Percentiles rank a stretch among this genome's conserved stretches.
Evolutionary conservation across 345 rosid species (phyloP).

Genomic region (Kernera saxatilis): DNA sequence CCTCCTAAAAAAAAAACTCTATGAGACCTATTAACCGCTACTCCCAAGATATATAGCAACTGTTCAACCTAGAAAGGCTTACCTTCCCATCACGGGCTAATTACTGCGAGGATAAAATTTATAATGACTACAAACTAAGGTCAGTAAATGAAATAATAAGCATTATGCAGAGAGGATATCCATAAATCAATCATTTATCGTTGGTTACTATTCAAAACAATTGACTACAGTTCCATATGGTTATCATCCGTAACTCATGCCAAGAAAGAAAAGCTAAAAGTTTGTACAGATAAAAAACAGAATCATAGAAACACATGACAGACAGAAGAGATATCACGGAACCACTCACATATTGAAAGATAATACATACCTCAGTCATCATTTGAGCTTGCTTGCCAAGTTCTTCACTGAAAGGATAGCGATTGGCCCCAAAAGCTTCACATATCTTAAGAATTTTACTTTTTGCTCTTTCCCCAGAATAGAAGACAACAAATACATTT

Average conservation of each 20-base stretch:
- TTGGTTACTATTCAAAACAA: neutral
- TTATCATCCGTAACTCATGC: neutral
- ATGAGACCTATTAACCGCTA: neutral
- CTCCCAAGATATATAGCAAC: neutral
- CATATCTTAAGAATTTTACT: slow-evolving; percentile 85
- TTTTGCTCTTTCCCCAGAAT: slow-evolving; percentile 89
- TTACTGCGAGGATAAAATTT: neutral
- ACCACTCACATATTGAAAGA: neutral
- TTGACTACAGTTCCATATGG: neutral
- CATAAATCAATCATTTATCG: neutral
- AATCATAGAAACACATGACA: neutral
- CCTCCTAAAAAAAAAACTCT: neutral
- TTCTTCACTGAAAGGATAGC: slow-evolving; percentile 84
- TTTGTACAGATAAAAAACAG: neutral
- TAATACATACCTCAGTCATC: slow-evolving; percentile 50
- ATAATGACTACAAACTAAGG: neutral
- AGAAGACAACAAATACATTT: slow-evolving; percentile 81
- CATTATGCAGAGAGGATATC: neutral
- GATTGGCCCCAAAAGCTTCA: slow-evolving; percentile 98
- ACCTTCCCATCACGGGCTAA: neutral
- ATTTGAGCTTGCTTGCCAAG: slow-evolving; percentile 64
- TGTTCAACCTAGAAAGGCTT: neutral
- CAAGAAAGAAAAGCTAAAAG: neutral
- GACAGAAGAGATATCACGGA: neutral
- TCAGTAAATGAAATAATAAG: slow-evolving; percentile 2